Conservation (phyloP, 768 basidiomycete species). For the Suillus tomentosus region DNA sequence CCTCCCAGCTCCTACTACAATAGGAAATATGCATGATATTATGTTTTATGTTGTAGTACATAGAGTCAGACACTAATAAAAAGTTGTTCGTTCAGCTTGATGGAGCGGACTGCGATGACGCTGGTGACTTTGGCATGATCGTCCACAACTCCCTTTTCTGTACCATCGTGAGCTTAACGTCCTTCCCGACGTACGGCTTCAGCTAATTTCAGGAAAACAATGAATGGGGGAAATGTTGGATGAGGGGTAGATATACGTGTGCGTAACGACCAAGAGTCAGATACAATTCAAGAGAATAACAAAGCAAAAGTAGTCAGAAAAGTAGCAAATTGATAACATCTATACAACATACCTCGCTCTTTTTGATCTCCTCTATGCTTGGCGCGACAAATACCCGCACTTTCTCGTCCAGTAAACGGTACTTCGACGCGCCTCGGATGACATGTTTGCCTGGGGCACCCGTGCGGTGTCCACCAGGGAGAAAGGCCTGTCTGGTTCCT, state of each 20-base stretch:
- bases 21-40: not conserved
- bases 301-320: slow-evolving; percentile 3
- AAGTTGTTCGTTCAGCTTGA: slow-evolving; percentile 4
- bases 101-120: not conserved
- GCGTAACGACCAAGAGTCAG: not conserved
- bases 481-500: slow-evolving; percentile 83
- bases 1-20: not conserved
- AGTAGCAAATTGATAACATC: not conserved
- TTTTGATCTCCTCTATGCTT: slow-evolving; percentile 60
- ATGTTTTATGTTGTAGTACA: not conserved
- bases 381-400: slow-evolving; percentile 86
- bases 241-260: not conserved
- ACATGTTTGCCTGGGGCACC: slow-evolving; percentile 89
- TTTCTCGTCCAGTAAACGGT: slow-evolving; percentile 77
- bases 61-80: not conserved
- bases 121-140: slow-evolving; percentile 3
- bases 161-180: slow-evolving; percentile 6
- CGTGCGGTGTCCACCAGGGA: slow-evolving; percentile 84
- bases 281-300: not conserved
- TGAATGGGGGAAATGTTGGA: no score
- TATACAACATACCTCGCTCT: slow-evolving; percentile 50
- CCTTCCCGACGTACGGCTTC: slow-evolving; percentile 11
- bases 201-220: not conserved
- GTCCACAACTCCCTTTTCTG: slow-evolving; percentile 11
- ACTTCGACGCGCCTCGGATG: slow-evolving; percentile 74